Percentiles rank a stretch among this genome's conserved stretches.
phyloP scores from a whole-genome alignment of 345 rosid genomes.

The Arabidopsis thaliana region TAIR10.1 NC_003070.9:24973501-24974000 shows the following conservation, averaged over 20 bases:
- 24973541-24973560: neutral
- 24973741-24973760: constrained; percentile 4
- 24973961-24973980: constrained; percentile 19
- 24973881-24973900: neutral
- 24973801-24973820: constrained; percentile 1
- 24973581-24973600: neutral
- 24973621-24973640: neutral
- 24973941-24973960: too few species aligned
- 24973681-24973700: neutral
- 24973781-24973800: constrained; percentile 1
- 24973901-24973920: neutral
- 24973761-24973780: constrained; percentile 9
- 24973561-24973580: neutral
- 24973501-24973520: neutral
- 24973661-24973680: neutral
- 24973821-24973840: neutral
- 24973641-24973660: neutral
- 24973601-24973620: neutral
- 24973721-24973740: neutral
- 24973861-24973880: neutral
- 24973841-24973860: neutral
- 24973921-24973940: too few species aligned
- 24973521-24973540: neutral
- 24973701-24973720: neutral
- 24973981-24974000: constrained; percentile 12